These are phyloP conservation scores for Rhizoclosmatium sp. DNA, from an alignment of 192 early-diverging fungal genomes.

Conservation along the genomic window DNA sequence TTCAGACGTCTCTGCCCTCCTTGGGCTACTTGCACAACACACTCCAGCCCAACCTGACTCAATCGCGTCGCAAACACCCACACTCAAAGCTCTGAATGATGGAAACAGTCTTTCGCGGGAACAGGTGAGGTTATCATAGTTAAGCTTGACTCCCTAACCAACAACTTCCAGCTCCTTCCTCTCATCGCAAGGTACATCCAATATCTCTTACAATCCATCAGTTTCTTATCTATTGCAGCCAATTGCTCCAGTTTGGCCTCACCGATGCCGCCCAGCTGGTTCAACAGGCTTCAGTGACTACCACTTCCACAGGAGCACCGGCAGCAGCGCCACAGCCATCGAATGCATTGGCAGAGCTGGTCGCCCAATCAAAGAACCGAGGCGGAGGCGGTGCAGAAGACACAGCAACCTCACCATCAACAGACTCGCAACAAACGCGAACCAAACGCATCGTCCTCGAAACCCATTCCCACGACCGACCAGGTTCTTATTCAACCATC, in stretches of 20 bases:
- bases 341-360: not conserved
- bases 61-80: no score
- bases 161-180: constrained; percentile 2
- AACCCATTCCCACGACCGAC: not conserved
- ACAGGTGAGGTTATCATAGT: no score
- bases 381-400: no score
- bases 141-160: not conserved
- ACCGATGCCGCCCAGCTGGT: not conserved
- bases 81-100: no score
- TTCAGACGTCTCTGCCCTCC: no score
- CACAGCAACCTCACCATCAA: not conserved
- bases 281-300: not conserved
- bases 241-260: not conserved
- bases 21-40: no score
- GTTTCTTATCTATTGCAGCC: not conserved
- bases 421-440: not conserved
- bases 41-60: no score
- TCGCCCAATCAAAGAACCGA: not conserved
- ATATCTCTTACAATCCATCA: not conserved
- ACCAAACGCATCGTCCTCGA: not conserved
- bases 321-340: not conserved
- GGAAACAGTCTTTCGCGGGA: no score
- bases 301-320: not conserved
- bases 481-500: not conserved
- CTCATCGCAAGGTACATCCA: constrained; percentile 5